Percentiles rank a stretch among this genome's conserved stretches.
Conservation (phyloP, 2,329 filamentous ascomycete species). For the Sporothrix protearum region DNA sequence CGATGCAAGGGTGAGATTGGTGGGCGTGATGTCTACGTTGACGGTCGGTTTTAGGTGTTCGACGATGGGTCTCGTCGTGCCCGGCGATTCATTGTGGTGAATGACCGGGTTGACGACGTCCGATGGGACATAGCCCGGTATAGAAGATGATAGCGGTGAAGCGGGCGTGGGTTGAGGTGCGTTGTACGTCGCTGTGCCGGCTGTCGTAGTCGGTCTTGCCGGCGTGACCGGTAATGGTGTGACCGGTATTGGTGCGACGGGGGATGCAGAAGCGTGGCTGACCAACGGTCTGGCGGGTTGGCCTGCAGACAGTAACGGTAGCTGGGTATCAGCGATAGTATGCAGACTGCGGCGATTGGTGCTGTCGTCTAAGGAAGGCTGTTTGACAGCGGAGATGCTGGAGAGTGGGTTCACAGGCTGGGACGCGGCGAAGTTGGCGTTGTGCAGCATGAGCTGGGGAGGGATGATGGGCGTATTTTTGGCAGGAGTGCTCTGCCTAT, state of each 20-base stretch:
- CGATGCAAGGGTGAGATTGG: background rate
- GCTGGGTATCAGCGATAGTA: too few species aligned
- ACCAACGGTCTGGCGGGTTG: background rate
- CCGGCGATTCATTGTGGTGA: background rate
- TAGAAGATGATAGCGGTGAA: background rate
- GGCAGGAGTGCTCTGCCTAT: background rate
- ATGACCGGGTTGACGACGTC: background rate
- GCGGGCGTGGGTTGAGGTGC: background rate
- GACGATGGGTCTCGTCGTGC: background rate
- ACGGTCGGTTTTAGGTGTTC: background rate
- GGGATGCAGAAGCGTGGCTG: background rate
- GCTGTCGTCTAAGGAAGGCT: background rate
- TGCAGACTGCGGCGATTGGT: background rate
- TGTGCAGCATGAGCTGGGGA: background rate
- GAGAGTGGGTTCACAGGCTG: background rate
- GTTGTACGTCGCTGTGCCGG: background rate
- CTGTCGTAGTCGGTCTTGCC: background rate
- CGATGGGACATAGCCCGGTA: background rate
- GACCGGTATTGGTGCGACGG: background rate
- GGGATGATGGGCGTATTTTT: background rate
- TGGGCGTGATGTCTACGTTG: background rate
- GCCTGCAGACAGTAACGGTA: too few species aligned
- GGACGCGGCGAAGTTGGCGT: background rate
- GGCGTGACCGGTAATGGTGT: background rate
- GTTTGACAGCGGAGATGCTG: background rate